A percentile compares a stretch with the other conserved stretches of the same genome.
Evolutionary conservation across 371 early-diverging fungal species (phyloP).

Genomic region (Mucor saturninus): DNA sequence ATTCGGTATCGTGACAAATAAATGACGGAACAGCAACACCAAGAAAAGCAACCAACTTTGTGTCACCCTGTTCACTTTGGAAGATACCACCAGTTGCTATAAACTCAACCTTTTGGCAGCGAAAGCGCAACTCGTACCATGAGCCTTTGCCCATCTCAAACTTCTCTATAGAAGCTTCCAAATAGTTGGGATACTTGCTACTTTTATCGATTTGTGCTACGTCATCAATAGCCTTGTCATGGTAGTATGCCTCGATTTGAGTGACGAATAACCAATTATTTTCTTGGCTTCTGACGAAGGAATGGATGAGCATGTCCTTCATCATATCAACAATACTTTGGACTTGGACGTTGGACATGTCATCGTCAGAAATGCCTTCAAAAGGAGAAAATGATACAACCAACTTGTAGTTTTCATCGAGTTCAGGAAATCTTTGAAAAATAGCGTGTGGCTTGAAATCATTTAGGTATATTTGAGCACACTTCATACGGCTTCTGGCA

Average conservation of each 20-base stretch:
- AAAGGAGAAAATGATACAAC: too few relatives aligned
- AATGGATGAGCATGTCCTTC: background rate
- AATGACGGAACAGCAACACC: background rate
- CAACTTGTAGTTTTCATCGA: background rate
- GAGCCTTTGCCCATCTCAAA: background rate
- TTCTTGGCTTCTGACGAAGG: conserved; percentile 2
- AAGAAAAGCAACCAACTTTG: background rate
- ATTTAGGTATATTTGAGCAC: background rate
- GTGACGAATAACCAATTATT: conserved; percentile 10
- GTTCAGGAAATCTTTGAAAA: background rate
- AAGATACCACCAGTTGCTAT: background rate
- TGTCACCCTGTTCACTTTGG: background rate
- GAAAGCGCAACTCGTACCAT: background rate
- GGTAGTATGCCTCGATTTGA: conserved; percentile 3
- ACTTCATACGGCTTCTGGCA: background rate
- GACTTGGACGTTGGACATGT: too few relatives aligned
- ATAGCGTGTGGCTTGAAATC: background rate
- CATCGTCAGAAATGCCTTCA: background rate
- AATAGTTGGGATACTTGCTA: background rate
- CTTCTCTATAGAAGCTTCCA: background rate
- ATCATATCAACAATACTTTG: background rate
- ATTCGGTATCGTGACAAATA: background rate
- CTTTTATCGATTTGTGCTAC: background rate
- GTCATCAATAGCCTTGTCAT: background rate
- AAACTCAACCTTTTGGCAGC: background rate